phyloP scores from a whole-genome alignment of 371 early-diverging fungal species.

The Entomophthora muscae region DNA sequence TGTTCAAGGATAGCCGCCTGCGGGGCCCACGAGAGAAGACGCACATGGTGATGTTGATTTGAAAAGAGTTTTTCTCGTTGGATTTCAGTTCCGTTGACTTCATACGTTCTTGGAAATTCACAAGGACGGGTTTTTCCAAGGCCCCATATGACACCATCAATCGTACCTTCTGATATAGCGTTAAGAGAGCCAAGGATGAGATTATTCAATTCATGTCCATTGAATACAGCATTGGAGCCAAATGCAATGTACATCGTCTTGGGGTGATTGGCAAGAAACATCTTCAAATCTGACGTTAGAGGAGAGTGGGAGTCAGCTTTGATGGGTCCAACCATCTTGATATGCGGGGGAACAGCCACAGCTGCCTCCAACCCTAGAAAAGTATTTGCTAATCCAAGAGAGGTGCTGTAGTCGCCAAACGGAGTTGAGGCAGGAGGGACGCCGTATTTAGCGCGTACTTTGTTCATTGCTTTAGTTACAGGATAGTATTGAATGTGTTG shows the following conservation, averaged over 20 bases:
- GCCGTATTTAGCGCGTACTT: not conserved
- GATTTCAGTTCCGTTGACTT: too few species aligned
- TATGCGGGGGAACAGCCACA: not conserved
- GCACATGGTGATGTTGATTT: too few species aligned
- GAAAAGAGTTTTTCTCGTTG: too few species aligned
- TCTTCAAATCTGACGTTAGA: not conserved
- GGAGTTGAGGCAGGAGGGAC: not conserved
- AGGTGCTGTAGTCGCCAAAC: not conserved
- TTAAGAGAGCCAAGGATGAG: not conserved
- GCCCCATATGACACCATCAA: not conserved
- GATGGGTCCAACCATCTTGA: slow-evolving; percentile 5
- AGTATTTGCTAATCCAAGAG: not conserved
- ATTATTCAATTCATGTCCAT: too few species aligned
- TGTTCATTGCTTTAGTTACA: not conserved
- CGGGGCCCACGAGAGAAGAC: slow-evolving; percentile 1
- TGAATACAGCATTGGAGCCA: too few species aligned
- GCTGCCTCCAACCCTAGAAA: slow-evolving; percentile 1
- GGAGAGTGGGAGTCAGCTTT: not conserved
- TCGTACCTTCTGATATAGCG: not conserved
- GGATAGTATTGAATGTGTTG: not conserved
- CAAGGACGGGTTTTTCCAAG: too few species aligned
- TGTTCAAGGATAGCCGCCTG: slow-evolving; percentile 6
- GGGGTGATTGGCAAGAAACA: not conserved
- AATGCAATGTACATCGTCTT: not conserved
- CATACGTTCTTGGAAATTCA: too few species aligned